Evolutionary conservation across 2,329 filamentous ascomycete genomes (phyloP), one percentile per base, ranked within the genome.

Genomic region (Aschersonia sp.): DNA sequence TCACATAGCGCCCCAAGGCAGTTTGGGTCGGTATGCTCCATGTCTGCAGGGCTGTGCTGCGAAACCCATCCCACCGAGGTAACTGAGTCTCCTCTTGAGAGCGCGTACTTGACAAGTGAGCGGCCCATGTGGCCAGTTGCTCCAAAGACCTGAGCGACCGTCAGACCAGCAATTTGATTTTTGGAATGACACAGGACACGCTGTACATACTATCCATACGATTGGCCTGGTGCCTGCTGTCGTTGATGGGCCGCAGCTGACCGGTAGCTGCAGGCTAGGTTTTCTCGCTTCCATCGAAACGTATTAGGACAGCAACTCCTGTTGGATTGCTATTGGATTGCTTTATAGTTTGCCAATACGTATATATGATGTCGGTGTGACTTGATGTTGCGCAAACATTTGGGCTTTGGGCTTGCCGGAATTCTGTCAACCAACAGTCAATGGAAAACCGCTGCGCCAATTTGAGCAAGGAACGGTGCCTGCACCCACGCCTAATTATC

Each of bases 61-160:
- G 85, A 80, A 10, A 82, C 82, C 53, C 87, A 82, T 6, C 92
- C 92, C 7, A 96, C 89, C 5, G 88, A 88, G 3, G 83, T 82
- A 49, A 96, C 91, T 46, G 82, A 74, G 61, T 98, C 92, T 55
- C 84, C 84, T 56, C 88, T 84, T 12, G 78, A 73, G 29, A 97
- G 74, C 12, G 85, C 88, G 48, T 78, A 80, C 58, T 92, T 91
- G 51, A 91, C 86, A 28, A 97, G 78, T 5, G 86, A 94, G 47
- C 88, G 83, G 50, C 92, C 92, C 74, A 97, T 94, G 59, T 98
- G 92, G 48, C 92, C 92, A n/a, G 89, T 96, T 45, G 88, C 89
- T 45, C 92, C 92, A 65, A 96, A 98, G 48, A 97, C 73, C 87
- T 89, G 10, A 51, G 46, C 12, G 32, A 44, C 44, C n/a, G 20